Evolutionary conservation across 164 flowering plant species (phyloP), one percentile per base, ranked within the genome.

Genomic region (Brasenia schreberi): DNA sequence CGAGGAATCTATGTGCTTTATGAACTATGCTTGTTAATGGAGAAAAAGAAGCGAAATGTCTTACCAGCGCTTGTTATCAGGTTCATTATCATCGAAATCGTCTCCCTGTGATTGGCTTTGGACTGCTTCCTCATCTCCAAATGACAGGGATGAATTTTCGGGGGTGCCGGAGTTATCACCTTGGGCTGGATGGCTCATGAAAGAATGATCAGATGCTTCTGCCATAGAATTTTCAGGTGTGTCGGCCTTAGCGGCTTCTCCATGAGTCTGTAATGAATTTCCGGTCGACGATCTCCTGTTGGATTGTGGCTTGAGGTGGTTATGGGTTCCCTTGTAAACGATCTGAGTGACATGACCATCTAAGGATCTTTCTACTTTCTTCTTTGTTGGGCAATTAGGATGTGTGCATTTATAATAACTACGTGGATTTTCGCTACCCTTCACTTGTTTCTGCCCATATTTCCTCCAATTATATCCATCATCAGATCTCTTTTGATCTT

Each of bases 381-480:
- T 88, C 87, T 85, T 88, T 0, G 83, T 86, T 1, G 87, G 86
- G 69, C 95, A 88, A 73, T 68, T 79, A 2, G 89, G 85, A 70
- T 39, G 78, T 4, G 89, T 86, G 75, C 94, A 88, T 81, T 84
- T 85, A 79, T 84, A 88, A 64, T 88, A 88, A 44, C 94, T 88
- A 52, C 94, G 70, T n/a, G 95, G 95, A 33, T 88, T 88, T 77
- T 88, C 95, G 42, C 95, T 88, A 63, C 92, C 95, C 70, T 88
- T 88, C 62, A 88, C 95, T 65, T 85, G 85, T 70, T 88, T 88
- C 70, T 88, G 92, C 53, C 95, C 95, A 66, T 88, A 88, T 71
- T 88, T 88, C 43, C 92, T 81, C 95, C 95, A 88, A 63, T 86
- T 88, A 68, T 82, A 88, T 6, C 95, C 95, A 65, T 86, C 91